phyloP scores from a whole-genome alignment of 352 stramenopile species.

The Phytophthora tubulina region DNA sequence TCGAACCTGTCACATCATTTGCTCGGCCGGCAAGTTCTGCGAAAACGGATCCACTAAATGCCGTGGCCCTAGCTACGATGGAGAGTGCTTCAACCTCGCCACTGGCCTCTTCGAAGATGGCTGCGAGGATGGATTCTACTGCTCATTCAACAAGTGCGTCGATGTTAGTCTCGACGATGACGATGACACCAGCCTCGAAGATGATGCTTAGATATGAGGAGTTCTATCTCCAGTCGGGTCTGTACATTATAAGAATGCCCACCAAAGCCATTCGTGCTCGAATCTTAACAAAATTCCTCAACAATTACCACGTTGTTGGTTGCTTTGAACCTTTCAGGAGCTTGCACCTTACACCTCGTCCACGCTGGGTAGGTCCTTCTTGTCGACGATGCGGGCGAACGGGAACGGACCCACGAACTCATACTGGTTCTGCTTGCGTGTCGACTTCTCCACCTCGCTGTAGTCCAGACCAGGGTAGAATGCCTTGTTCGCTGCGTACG shows the following conservation, averaged over 20 bases:
- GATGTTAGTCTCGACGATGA: slow-evolving; percentile 26
- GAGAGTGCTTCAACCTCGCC: slow-evolving; percentile 53
- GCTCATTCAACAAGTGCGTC: slow-evolving; percentile 42
- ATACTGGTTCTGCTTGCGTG: slow-evolving; percentile 72
- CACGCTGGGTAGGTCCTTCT: slow-evolving; percentile 43
- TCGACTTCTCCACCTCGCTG: slow-evolving; percentile 64
- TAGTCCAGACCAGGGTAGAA: slow-evolving; percentile 69
- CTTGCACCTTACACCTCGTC: neutral
- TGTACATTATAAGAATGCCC: no score
- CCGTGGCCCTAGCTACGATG: slow-evolving; percentile 26
- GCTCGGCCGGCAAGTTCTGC: slow-evolving; percentile 32
- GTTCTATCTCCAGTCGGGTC: no score
- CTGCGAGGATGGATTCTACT: slow-evolving; percentile 34
- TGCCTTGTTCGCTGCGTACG: slow-evolving; percentile 63
- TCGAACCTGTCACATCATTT: slow-evolving; percentile 23
- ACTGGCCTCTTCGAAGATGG: slow-evolving; percentile 34
- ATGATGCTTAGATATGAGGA: neutral
- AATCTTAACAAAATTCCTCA: no score
- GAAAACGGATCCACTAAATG: slow-evolving; percentile 31
- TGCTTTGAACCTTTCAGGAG: no score
- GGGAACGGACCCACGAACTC: slow-evolving; percentile 74
- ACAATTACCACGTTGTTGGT: no score
- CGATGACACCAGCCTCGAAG: neutral
- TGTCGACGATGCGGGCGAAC: slow-evolving; percentile 67
- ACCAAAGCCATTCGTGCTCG: no score